These are phyloP conservation scores for Fusarium concolor DNA, from an alignment of 2,329 filamentous ascomycete species.

Conservation along the genomic window DNA sequence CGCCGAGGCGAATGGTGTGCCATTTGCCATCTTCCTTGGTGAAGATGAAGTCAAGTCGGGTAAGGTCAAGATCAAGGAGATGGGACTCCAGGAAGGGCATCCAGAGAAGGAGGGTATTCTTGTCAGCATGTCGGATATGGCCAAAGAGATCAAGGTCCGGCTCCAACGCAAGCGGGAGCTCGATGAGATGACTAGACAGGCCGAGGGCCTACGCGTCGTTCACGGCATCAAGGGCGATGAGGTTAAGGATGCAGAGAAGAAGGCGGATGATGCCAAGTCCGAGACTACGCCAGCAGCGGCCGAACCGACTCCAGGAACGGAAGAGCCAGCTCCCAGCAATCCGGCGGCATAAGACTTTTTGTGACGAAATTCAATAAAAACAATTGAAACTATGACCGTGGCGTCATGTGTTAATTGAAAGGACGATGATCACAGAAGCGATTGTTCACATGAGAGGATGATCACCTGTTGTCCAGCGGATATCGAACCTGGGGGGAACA, in stretches of 20 bases:
- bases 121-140: slow-evolving; percentile 72
- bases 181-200: slow-evolving; percentile 57
- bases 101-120: slow-evolving; percentile 90
- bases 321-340: slow-evolving; percentile 27
- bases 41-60: slow-evolving; percentile 88
- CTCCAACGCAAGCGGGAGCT: slow-evolving; percentile 58
- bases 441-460: slow-evolving; percentile 6
- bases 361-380: slow-evolving; percentile 28
- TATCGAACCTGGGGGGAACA: slow-evolving; percentile 5
- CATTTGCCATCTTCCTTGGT: slow-evolving; percentile 88
- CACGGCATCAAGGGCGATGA: slow-evolving; percentile 57
- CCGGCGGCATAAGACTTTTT: slow-evolving; percentile 16
- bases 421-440: slow-evolving; percentile 6
- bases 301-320: slow-evolving; percentile 20
- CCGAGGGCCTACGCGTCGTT: slow-evolving; percentile 60
- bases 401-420: slow-evolving; percentile 31
- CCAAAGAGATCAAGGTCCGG: slow-evolving; percentile 68
- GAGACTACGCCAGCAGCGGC: slow-evolving; percentile 22
- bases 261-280: slow-evolving; percentile 22
- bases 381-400: slow-evolving; percentile 33
- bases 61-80: slow-evolving; percentile 87
- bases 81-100: slow-evolving; percentile 80
- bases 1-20: slow-evolving; percentile 82
- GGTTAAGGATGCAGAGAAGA: slow-evolving; percentile 29
- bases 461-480: background rate